phyloP scores from a whole-genome alignment of 176 grass and related monocot species.

The Avena atlantica region DNA sequence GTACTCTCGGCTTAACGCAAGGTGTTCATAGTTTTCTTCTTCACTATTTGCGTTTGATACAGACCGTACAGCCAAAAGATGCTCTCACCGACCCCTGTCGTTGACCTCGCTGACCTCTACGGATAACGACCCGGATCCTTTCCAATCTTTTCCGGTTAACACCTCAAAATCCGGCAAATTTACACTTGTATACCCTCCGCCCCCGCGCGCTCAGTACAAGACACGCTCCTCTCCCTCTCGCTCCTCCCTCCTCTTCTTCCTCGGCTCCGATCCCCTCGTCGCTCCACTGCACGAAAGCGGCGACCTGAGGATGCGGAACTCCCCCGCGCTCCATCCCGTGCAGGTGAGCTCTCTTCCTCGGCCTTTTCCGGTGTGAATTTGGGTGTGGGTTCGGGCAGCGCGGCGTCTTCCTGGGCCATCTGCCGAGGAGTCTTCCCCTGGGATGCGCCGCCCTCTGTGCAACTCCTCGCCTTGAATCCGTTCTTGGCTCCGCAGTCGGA shows the following conservation, averaged over 20 bases:
- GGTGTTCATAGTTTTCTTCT: too few relatives aligned
- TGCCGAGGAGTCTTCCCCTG: not conserved
- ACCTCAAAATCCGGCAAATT: slow-evolving; percentile 11
- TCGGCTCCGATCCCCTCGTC: slow-evolving; percentile 1
- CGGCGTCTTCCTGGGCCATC: slow-evolving; percentile 14
- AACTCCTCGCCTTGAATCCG: not conserved
- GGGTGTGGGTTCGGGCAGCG: not conserved
- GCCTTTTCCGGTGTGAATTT: slow-evolving; percentile 17
- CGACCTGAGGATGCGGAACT: not conserved
- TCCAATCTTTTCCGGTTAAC: not conserved
- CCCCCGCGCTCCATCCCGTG: not conserved
- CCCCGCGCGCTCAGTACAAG: slow-evolving; percentile 4
- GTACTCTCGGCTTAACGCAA: too few relatives aligned
- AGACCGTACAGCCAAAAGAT: slow-evolving; percentile 21
- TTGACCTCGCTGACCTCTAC: slow-evolving; percentile 46
- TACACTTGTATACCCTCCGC: not conserved
- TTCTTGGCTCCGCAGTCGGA: not conserved
- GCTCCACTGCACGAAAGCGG: not conserved
- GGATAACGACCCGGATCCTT: slow-evolving; percentile 15
- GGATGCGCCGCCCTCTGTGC: not conserved
- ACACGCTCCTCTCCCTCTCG: not conserved
- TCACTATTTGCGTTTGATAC: not conserved
- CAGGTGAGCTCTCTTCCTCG: slow-evolving; percentile 34
- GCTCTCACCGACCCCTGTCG: slow-evolving; percentile 38
- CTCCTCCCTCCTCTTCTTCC: not conserved